A percentile compares a stretch with the other conserved stretches of the same genome.
Evolutionary conservation across 225 moss, liverwort and hornwort genomes (phyloP).

Genomic region (Marchantia paleacea): DNA sequence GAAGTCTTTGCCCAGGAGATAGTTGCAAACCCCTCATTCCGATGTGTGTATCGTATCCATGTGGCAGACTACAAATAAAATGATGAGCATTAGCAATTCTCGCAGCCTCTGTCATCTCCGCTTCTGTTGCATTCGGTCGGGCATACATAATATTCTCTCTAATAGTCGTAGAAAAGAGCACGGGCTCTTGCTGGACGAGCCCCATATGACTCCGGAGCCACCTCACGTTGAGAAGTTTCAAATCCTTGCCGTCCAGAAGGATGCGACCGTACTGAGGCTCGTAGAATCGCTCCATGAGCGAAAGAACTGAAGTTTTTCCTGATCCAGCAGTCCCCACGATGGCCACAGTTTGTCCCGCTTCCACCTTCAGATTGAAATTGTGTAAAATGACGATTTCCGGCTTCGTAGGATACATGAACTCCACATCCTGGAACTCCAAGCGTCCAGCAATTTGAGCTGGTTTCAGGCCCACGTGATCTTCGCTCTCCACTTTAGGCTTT

Average conservation of each 20-base stretch:
- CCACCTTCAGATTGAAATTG: slow-evolving; percentile 67
- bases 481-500: slow-evolving; percentile 56
- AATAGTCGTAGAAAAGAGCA: slow-evolving; percentile 69
- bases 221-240: slow-evolving; percentile 54
- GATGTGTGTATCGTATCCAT: slow-evolving; percentile 75
- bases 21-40: slow-evolving; percentile 61
- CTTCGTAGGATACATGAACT: slow-evolving; percentile 76
- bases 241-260: slow-evolving; percentile 57
- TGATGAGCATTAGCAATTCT: slow-evolving; percentile 83
- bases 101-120: slow-evolving; percentile 74
- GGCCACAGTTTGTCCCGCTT: slow-evolving; percentile 70
- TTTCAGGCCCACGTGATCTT: slow-evolving; percentile 60
- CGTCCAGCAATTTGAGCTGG: slow-evolving; percentile 51
- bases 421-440: slow-evolving; percentile 72
- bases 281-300: slow-evolving; percentile 65
- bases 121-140: slow-evolving; percentile 71
- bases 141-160: slow-evolving; percentile 74
- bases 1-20: slow-evolving; percentile 62
- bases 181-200: slow-evolving; percentile 70
- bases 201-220: slow-evolving; percentile 77
- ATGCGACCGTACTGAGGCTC: slow-evolving; percentile 68
- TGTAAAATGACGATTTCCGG: slow-evolving; percentile 62
- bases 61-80: slow-evolving; percentile 67
- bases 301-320: slow-evolving; percentile 69
- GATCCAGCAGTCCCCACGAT: slow-evolving; percentile 81